Evolutionary conservation across 352 stramenopile genomes (phyloP).

Genomic region (Saprolegnia parasitica): DNA sequence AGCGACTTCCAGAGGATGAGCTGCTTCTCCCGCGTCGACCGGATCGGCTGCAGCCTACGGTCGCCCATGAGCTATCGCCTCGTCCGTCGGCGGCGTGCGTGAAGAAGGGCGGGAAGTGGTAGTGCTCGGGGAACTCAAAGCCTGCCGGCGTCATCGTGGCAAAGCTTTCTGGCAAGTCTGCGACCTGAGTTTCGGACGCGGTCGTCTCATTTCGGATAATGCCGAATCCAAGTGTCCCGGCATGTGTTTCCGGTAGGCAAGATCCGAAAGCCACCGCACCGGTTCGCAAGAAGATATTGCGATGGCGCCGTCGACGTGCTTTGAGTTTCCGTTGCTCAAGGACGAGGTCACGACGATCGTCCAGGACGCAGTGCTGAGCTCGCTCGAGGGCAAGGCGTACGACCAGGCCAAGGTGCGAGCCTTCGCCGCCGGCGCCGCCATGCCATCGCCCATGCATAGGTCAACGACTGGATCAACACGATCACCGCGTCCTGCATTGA

Average conservation of each 20-base stretch:
- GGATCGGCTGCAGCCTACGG: slow-evolving; percentile 65
- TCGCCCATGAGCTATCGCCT: background rate
- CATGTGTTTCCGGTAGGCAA: background rate
- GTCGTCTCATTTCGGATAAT: too few relatives aligned
- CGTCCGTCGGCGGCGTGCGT: slow-evolving; percentile 37
- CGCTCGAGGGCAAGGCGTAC: slow-evolving; percentile 70
- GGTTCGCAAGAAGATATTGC: background rate
- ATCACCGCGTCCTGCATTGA: slow-evolving; percentile 64
- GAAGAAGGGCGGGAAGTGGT: slow-evolving; percentile 85
- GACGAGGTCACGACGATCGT: slow-evolving; percentile 70
- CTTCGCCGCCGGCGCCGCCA: background rate
- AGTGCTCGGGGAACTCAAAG: slow-evolving; percentile 82
- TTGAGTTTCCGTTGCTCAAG: slow-evolving; percentile 69
- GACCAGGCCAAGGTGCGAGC: slow-evolving; percentile 61
- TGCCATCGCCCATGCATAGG: slow-evolving; percentile 30
- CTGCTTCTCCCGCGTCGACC: slow-evolving; percentile 80
- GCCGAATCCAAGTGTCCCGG: too few relatives aligned
- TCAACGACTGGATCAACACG: slow-evolving; percentile 64
- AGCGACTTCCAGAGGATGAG: slow-evolving; percentile 83
- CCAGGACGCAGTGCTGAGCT: slow-evolving; percentile 62
- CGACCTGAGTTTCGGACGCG: background rate
- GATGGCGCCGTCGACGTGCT: slow-evolving; percentile 34
- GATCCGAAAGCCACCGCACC: background rate
- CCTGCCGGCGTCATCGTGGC: background rate
- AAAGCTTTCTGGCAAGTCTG: background rate